These are phyloP conservation scores for Austroboletus festivus DNA, from an alignment of 768 basidiomycete genomes.

Conservation along the genomic window DNA sequence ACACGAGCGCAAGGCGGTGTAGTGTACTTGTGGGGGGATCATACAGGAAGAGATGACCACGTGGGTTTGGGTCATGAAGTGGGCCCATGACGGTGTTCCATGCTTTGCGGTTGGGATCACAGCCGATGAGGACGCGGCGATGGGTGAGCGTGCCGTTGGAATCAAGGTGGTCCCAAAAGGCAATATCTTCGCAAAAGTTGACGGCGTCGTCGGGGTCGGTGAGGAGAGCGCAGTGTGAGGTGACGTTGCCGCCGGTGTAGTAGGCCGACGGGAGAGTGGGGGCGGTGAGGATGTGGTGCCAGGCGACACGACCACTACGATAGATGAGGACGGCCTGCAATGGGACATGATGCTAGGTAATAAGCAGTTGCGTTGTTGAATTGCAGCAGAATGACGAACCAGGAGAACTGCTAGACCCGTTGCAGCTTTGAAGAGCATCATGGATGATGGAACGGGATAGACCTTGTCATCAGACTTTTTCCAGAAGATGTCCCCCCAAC, in stretches of 20 bases:
- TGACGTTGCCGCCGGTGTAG: slow-evolving; percentile 48
- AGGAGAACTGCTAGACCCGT: slow-evolving; percentile 6
- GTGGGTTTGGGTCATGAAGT: slow-evolving; percentile 51
- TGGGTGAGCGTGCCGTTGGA: slow-evolving; percentile 35
- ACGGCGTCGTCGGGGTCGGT: slow-evolving; percentile 33
- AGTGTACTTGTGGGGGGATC: slow-evolving; percentile 26
- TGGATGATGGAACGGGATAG: too few species aligned
- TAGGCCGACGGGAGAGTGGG: slow-evolving; percentile 50
- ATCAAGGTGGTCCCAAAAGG: slow-evolving; percentile 60
- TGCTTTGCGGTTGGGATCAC: slow-evolving; percentile 43
- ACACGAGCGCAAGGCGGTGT: slow-evolving; percentile 42
- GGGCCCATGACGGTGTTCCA: slow-evolving; percentile 85
- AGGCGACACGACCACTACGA: slow-evolving; percentile 40
- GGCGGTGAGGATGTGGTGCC: slow-evolving; percentile 40
- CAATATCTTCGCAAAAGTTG: slow-evolving; percentile 60
- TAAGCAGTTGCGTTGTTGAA: too few species aligned
- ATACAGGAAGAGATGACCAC: slow-evolving; percentile 63
- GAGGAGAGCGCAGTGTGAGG: slow-evolving; percentile 43
- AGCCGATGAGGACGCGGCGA: slow-evolving; percentile 43
- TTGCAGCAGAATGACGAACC: slow-evolving; percentile 2
- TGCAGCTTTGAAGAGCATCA: slow-evolving; percentile 14
- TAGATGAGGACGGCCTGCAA: slow-evolving; percentile 43
- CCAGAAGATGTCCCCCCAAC: too few species aligned
- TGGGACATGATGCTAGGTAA: not conserved
- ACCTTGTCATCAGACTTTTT: too few species aligned